Evolutionary conservation across 2,329 filamentous ascomycete species (phyloP), one percentile per base, ranked within the genome.

Genomic region (Arthrobotrys sinensis): DNA sequence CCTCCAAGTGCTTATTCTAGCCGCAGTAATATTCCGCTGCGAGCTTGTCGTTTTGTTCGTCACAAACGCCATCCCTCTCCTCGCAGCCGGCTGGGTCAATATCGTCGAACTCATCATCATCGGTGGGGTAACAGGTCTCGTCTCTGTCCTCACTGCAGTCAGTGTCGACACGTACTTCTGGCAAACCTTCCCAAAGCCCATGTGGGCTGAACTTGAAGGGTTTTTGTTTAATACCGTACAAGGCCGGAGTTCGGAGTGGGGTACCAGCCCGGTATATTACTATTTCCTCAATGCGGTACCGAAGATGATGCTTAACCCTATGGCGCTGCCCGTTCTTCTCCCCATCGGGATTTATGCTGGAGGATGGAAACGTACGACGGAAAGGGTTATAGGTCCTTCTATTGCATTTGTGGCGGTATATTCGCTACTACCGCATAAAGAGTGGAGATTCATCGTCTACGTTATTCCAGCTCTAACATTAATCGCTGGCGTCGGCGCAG

Each of bases 401-500:
- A 80, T 96, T 1, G 84, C 88, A 34, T 99, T 94, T 84, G 87
- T 96, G 19, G 88, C 88, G 3, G 84, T 96, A 50, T 98, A 97
- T 86, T 97, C 93, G 80, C 82, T 93, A 63, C 92, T 97, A 79
- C 94, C 95, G 0, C 96, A 99, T 86, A 99, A 99, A 84, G 96
- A 99, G 85, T 92, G 94, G 83, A 92, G 96, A 16, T 99, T 99
- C 86, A 91, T 99, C 81, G 90, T 98, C 82, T 98, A 98, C 85
- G 88, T 90, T 65, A 87, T 97, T 24, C 96, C 96, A 0, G 88
- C 91, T 0, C 86, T 98, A 34, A 97, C 94, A 0, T 91, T 91
- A 10, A 89, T 91, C 1, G 91, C 93, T 0, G 91, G 93, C 2
- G 87, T 93, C 3, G 91, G 90, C 19, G 93, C 93, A 12, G 88